Evolutionary conservation across 73 alveolate species (phyloP), one percentile per base, ranked within the genome.

Genomic region (Paramecium primaurelia): DNA sequence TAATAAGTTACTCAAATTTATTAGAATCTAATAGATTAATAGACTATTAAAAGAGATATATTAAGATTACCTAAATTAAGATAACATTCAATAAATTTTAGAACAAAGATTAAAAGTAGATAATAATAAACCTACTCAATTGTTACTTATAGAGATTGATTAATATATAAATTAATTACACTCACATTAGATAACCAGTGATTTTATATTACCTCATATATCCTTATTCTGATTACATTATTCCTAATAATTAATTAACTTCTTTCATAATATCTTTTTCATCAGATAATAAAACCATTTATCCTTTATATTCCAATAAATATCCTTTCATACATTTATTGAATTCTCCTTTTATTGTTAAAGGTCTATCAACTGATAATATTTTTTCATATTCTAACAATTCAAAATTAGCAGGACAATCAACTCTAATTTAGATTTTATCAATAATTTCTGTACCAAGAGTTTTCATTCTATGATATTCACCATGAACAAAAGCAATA

Each of bases 101-200:
- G 84, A 64, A 64, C 84, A 26, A 64, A 64, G 12, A 64, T 32
- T 8, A 25, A 64, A 64, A 64, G 49, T 4, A 28, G 28, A 64
- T 32, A 28, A 26, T 59, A 59, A 26, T 64, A 64, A 64, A 64
- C 84, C 28, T 64, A 64, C 47, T 64, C 84, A 1, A 64, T 64
- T 64, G 47, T 64, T 64, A 64, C 84, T 64, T 64, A 64, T 64
- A 64, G 84, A 64, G 84, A 64, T 32, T 64, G 51, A 64, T 64
- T 64, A 12, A 64, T 64, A 64, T 64, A n/a, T 54, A 54, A 54
- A 54, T 54, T 54, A 64, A 64, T 64, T 64, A 32, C 42, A 64
- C 47, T 64, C 45, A 64, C 22, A 64, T 30, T 64, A 64, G 3
- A 64, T 64, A 3, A 6, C 84, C 45, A 28, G 51, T 73, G 34